Base-by-base conservation (phyloP, 192 early-diverging fungal species). In the Coemansia brasiliensis region DNA sequence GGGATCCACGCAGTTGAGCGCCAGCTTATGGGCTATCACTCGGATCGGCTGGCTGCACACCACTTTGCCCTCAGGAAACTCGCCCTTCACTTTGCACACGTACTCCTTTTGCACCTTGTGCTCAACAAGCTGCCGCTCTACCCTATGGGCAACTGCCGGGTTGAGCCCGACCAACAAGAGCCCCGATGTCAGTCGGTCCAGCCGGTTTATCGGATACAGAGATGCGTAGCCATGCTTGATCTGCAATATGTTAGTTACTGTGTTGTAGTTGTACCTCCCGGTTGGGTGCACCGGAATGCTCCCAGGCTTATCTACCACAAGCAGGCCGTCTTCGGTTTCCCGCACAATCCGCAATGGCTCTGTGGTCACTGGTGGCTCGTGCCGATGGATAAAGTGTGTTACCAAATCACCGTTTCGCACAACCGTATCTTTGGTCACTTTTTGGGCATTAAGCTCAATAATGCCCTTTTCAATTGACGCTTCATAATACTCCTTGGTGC, bases 151-250 rank as follows among this genome's bases (percentile, higher is more conserved):
- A 10, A 74, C 74, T 16, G 79, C 69, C 5, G 82, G 59, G 16
- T 80, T 86, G 4, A 75, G 70, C 0, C 87, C 89, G 11, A 98
- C 80, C 5, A 98, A 73, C 83, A 94, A 84, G 7, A 98, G 59
- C 6, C 96, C 96, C 1, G 94, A 96, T 0, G 96, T 98, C 39
- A 96, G 80, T 15, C 95, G 82, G 79, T 98, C 96, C 53, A 98
- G 75, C 35, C 96, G 79, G 73, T 98, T 97, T 27, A 89, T 79
- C 17, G 93, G 86, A 49, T 63, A 83, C 26, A 91, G 64, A 18
- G 72, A 63, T n/a, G 55, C 43, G 46, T 83, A 83, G 2, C 83
- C 81, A 25, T 84, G 81, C 45, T 88, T 81, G n/a, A 76, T 79
- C 60, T 79, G 70, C 65, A 93, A 51, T 22, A 93, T 85, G 54